Evolutionary conservation across 192 early-diverging fungal genomes (phyloP), one percentile per base, ranked within the genome.

Genomic region (Coemansia sp.): DNA sequence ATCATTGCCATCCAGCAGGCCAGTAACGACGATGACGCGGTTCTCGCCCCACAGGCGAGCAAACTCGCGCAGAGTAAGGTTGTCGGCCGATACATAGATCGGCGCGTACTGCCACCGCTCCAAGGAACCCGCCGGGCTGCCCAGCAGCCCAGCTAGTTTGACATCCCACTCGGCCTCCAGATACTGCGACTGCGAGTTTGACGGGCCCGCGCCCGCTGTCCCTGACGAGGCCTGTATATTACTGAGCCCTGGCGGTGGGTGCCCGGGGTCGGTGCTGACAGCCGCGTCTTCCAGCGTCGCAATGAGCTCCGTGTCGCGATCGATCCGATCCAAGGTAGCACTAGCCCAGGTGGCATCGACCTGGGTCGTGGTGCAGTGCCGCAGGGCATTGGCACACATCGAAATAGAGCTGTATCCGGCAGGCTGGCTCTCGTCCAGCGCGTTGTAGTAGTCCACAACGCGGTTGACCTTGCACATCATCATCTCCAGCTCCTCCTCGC

Each of bases 391-490:
- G 18, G 64, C 35, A n/a, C 64, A 66, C 6, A 66, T 50, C n/a
- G 64, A 66, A 13, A 66, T 59, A 7, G 64, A 42, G 46, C 56
- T 66, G 37, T 66, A 66, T 13, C 56, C 46, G 5, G 51, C 31
- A 2, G 50, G 56, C 56, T 59, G 50, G 2, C 44, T 59, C 20
- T 54, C 42, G 32, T 66, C 64, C 34, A 66, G 39, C 21, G 44
- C 14, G 19, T 66, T 51, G 46, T 56, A 66, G 10, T 66, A 66
- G 18, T 53, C 39, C 7, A 59, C 64, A 21, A 66, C 50, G 22
- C 47, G 38, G 50, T 66, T 66, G 12, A 47, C 56, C 42, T 66
- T 66, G 39, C 48, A 37, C 42, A 66, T 30, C 64, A 66, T 66
- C 51, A 66, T 43, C 35, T 59, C 64, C 12, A 66, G 40, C 51